phyloP scores from a whole-genome alignment of 2,329 filamentous ascomycete genomes.

The Fusarium brevicatenulatum region DNA sequence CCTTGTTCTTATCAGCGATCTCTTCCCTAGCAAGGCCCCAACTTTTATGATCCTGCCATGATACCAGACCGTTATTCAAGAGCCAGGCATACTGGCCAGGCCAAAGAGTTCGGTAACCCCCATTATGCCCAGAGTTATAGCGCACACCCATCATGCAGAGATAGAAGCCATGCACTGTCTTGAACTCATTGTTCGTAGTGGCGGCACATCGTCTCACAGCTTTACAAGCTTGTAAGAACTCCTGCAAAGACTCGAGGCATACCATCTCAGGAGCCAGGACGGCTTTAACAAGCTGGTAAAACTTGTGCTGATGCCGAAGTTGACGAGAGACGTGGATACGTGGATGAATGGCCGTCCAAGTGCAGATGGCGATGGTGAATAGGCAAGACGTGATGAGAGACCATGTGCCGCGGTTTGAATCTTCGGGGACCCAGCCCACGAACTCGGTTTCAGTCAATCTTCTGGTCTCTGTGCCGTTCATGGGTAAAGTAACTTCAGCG shows the following conservation, averaged over 20 bases:
- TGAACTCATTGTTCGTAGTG: background rate
- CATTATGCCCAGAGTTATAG: background rate
- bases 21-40: background rate
- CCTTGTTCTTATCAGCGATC: constrained; percentile 18
- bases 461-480: background rate
- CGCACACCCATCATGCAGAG: constrained; percentile 1
- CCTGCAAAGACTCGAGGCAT: constrained; percentile 1
- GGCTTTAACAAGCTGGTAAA: background rate
- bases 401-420: background rate
- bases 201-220: background rate
- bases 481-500: background rate
- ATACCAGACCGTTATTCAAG: constrained; percentile 5
- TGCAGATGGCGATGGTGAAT: constrained; percentile 9
- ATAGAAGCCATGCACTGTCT: background rate
- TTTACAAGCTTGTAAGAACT: constrained; percentile 4
- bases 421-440: background rate
- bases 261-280: background rate
- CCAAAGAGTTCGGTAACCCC: background rate
- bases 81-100: constrained; percentile 3
- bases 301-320: background rate
- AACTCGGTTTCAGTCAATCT: background rate
- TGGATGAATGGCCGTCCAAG: constrained; percentile 7
- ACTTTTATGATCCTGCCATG: background rate
- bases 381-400: constrained; percentile 1
- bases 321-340: constrained; percentile 1